These are phyloP conservation scores for Puccinia novopanici DNA, from an alignment of 1,284 basidiomycete genomes.

Conservation along the genomic window DNA sequence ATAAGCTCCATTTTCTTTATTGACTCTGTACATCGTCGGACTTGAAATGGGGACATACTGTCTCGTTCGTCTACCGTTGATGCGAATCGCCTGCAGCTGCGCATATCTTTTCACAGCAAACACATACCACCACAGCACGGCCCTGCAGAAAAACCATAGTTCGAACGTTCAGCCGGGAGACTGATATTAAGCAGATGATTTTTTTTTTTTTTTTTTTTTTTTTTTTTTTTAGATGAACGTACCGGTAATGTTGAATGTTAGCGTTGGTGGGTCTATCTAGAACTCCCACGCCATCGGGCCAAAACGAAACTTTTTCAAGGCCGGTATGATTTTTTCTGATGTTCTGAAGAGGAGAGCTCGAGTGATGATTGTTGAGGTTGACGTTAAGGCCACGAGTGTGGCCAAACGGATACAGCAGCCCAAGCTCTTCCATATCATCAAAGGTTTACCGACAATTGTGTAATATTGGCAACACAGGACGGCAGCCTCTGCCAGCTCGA, in stretches of 20 bases:
- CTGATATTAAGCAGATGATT: background rate
- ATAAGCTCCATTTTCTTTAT: no score
- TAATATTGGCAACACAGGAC: constrained; percentile 44
- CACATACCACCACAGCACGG: constrained; percentile 49
- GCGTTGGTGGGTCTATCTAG: constrained; percentile 10
- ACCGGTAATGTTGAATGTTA: constrained; percentile 23
- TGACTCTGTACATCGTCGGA: constrained; percentile 1
- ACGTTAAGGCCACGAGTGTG: constrained; percentile 32
- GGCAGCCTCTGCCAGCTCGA: constrained; percentile 31
- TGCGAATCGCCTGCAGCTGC: constrained; percentile 41
- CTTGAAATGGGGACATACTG: constrained; percentile 30
- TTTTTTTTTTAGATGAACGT: background rate
- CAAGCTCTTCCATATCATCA: constrained; percentile 49
- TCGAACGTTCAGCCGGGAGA: background rate
- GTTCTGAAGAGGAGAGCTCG: background rate
- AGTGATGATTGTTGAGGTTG: background rate
- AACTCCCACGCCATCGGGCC: constrained; percentile 30
- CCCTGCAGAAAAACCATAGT: constrained; percentile 17
- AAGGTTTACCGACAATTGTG: constrained; percentile 29
- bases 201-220: constrained; percentile 1
- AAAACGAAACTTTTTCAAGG: constrained; percentile 27
- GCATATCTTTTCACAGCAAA: constrained; percentile 49
- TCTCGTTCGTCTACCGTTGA: constrained; percentile 34
- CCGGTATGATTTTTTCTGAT: background rate
- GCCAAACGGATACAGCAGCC: constrained; percentile 42